Evolutionary conservation across 139 green algal species (phyloP), one percentile per base, ranked within the genome.

Genomic region (Coelastrella sp.): DNA sequence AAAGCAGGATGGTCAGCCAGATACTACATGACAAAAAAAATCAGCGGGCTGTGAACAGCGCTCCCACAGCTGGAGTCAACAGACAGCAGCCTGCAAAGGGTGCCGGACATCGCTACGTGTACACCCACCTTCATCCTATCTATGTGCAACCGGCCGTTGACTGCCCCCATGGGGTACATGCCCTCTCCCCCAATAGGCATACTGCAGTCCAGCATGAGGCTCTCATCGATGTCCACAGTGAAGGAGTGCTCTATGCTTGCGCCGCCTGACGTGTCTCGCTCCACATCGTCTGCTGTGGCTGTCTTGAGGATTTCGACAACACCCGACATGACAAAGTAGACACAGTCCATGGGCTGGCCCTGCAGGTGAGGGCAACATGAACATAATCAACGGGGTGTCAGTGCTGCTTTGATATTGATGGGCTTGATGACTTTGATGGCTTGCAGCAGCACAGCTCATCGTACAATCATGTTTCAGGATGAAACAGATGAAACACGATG

Each of bases 181-280:
- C 61, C 77, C 10, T 83, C 85, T 3, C 14, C 57, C n/a, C 79
- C 85, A 32, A 71, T 47, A 23, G 68, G 68, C 19, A 89, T 57
- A 20, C 47, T 56, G 88, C 90, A 89, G 80, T 95, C 93, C 20
- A 95, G 90, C 85, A 90, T 92, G 32, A 95, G 87, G 11, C 79
- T 91, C 90, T 95, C 93, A 23, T 95, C 93, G n/a, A 95, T 82
- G 75, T 95, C 93, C 7, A 95, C 90, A 22, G 86, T 94, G 84
- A 94, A 92, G 59, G 83, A 92, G 19, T 92, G 89, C 83, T 93
- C 93, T 66, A 91, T 79, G 19, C 14, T 54, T 7, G 57, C 23
- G n/a, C 61, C 78, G 7, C 16, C 85, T 56, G 58, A 73, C 20
- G 57, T 22, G 5, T 90, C 86, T 2, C 61, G 66, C 16, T 92